Evolutionary conservation across 2,329 filamentous ascomycete species (phyloP).

Genomic region (Cordyceps farinosa): DNA sequence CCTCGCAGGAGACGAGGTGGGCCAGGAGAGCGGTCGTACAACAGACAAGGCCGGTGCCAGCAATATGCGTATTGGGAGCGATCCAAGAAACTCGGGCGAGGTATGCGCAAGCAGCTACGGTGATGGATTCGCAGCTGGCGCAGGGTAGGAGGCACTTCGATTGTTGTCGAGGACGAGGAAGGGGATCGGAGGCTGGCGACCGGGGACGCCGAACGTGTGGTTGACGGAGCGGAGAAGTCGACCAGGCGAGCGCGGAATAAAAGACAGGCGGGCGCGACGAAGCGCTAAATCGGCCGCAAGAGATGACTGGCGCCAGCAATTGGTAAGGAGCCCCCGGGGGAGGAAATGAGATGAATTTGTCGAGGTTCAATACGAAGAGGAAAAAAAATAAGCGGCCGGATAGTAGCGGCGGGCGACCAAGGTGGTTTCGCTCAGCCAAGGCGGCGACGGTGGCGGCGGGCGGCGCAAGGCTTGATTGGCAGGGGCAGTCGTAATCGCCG

Average conservation of each 20-base stretch:
- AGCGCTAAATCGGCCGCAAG: not conserved
- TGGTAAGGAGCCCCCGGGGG: not conserved
- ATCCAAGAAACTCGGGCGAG: not conserved
- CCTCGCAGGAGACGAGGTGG: conserved; percentile 10
- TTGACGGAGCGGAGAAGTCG: not conserved
- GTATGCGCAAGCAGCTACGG: not conserved
- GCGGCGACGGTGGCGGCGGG: conserved; percentile 9
- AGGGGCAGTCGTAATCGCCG: not conserved
- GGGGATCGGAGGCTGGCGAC: conserved; percentile 3
- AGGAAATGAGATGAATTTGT: not conserved
- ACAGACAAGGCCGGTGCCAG: not conserved
- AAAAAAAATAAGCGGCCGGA: conserved; percentile 1
- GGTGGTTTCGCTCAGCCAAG: conserved; percentile 9
- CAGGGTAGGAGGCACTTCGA: not conserved
- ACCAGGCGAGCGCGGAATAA: not conserved
- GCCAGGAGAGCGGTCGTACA: not conserved
- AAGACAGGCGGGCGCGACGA: not conserved
- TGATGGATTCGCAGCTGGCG: not conserved
- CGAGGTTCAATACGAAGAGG: not conserved
- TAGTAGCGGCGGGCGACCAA: conserved; percentile 4
- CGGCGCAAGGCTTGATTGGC: conserved; percentile 14
- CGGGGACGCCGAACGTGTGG: conserved; percentile 8
- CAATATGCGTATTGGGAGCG: not conserved
- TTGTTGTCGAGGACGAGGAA: not conserved
- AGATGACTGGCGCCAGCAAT: not conserved